Base-by-base conservation (phyloP, 148 eudicot species). In the Spergularia bocconei region DNA sequence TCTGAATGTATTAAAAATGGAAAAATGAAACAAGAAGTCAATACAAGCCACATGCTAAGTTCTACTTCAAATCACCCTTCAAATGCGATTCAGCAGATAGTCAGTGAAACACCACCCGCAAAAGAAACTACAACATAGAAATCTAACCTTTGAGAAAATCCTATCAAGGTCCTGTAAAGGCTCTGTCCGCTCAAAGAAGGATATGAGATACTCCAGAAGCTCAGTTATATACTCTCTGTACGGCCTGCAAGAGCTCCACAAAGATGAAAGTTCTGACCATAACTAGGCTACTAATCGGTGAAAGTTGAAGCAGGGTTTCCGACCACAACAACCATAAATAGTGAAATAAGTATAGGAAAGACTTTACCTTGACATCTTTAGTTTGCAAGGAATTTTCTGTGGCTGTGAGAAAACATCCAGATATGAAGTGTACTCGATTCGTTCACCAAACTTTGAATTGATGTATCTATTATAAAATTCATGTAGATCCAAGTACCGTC, bases 81-180 rank as follows among this genome's bases (percentile, higher is more conserved):
- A 62, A 29, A 15, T 29, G 11, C 39, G 21, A 39, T 66, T 67
- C 55, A 75, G 56, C 2, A 41, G 50, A 50, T 47, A 5, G 58
- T 53, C 69, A 36, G 15, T 52, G 29, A 51, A 13, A 69, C 23
- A 51, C 39, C 12, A 23, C 60, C 60, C 10, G 60, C 57, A 53
- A 69, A 52, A 69, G 72, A 53, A 52, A 15, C 41, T 52, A 16
- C 10, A 50, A 15, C 39, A 13, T 44, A 19, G 50, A 63, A 7
- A 68, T 39, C 71, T 13, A 63, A 91, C 97, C 99, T 96, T 96
- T 11, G 97, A 85, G 80, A 96, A 88, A 59, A 96, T 89, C 84
- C 97, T 91, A 41, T 91, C 98, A 57, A 96, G 87, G 79, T 96
- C 99, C 79, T 96, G 86, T 82, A 96, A 78, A 76, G 99, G 99